Conservation (phyloP, 1,139 yeast species). For the Zygotorulaspora mrakii region DNA sequence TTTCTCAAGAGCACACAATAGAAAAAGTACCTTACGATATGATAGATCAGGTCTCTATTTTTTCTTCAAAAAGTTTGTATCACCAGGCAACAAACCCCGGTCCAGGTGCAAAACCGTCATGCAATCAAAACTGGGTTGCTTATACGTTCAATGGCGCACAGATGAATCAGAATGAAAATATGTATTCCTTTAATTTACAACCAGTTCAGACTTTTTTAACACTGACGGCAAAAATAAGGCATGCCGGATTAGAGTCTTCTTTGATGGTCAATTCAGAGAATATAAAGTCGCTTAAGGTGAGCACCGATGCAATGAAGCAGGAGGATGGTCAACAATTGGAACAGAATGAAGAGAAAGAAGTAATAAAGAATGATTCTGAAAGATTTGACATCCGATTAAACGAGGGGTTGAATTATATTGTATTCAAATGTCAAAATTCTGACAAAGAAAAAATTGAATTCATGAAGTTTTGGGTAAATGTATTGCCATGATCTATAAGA, state of each 20-base stretch:
- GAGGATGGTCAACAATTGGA: conserved; percentile 9
- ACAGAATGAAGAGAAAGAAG: conserved; percentile 8
- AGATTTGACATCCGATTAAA: conserved; percentile 30
- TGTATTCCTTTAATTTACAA: conserved; percentile 30
- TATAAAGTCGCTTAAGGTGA: conserved; percentile 18
- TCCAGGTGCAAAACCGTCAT: conserved; percentile 32
- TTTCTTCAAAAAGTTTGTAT: conserved; percentile 29
- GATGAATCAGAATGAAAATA: conserved; percentile 30
- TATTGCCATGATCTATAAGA: conserved; percentile 25
- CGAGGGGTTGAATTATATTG: conserved; percentile 33
- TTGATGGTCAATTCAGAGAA: conserved; percentile 28
- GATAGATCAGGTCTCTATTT: conserved; percentile 27
- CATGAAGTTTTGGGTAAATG: conserved; percentile 35
- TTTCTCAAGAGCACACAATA: conserved; percentile 24
- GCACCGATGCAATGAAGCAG: conserved; percentile 11
- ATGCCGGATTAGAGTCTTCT: conserved; percentile 16
- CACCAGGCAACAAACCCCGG: conserved; percentile 32
- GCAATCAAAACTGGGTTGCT: conserved; percentile 33
- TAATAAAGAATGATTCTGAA: conserved; percentile 14
- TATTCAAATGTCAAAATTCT: conserved; percentile 24
- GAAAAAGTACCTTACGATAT: conserved; percentile 24
- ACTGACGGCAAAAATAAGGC: conserved; percentile 21
- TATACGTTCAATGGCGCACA: conserved; percentile 28
- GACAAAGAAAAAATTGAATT: conserved; percentile 19
- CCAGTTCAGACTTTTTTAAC: conserved; percentile 33